These are phyloP conservation scores for Neospermospora avenae DNA, from an alignment of 2,329 filamentous ascomycete genomes.

Conservation along the genomic window DNA sequence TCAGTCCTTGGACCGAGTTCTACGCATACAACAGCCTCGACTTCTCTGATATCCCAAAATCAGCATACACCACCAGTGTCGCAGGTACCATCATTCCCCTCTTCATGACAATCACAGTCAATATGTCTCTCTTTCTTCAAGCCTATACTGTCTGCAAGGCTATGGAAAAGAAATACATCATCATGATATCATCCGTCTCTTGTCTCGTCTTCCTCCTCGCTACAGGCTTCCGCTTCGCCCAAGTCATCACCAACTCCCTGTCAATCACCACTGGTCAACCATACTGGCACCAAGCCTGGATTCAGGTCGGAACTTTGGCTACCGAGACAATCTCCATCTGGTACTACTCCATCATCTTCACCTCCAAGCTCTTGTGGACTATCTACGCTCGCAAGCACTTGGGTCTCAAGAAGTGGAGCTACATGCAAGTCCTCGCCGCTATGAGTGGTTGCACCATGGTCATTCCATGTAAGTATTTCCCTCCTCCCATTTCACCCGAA, in stretches of 20 bases:
- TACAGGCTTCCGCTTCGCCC: slow-evolving; percentile 50
- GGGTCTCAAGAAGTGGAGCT: slow-evolving; percentile 57
- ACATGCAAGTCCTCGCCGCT: slow-evolving; percentile 64
- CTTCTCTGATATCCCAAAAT: slow-evolving; percentile 40
- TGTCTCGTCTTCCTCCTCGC: slow-evolving; percentile 47
- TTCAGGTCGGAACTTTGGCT: slow-evolving; percentile 47
- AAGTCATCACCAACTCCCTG: slow-evolving; percentile 45
- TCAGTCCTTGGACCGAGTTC: slow-evolving; percentile 47
- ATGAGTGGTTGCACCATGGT: slow-evolving; percentile 66
- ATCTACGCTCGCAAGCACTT: slow-evolving; percentile 53
- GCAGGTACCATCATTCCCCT: slow-evolving; percentile 47
- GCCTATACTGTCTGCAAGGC: slow-evolving; percentile 55
- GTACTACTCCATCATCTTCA: slow-evolving; percentile 61
- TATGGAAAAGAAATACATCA: slow-evolving; percentile 42
- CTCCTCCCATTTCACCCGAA: background rate
- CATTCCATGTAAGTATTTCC: slow-evolving; percentile 52
- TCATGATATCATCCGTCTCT: slow-evolving; percentile 46
- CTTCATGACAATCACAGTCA: slow-evolving; percentile 52
- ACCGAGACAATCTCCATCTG: slow-evolving; percentile 54
- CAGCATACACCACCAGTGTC: slow-evolving; percentile 46
- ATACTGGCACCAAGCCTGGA: slow-evolving; percentile 36
- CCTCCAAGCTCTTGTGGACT: slow-evolving; percentile 56
- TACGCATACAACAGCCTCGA: slow-evolving; percentile 50
- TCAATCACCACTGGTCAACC: slow-evolving; percentile 23
- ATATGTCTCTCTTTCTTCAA: slow-evolving; percentile 59